Percentiles rank a stretch among this genome's conserved stretches.
phyloP scores from a whole-genome alignment of 1,284 basidiomycete species.

The Ustilago hordei region DNA sequence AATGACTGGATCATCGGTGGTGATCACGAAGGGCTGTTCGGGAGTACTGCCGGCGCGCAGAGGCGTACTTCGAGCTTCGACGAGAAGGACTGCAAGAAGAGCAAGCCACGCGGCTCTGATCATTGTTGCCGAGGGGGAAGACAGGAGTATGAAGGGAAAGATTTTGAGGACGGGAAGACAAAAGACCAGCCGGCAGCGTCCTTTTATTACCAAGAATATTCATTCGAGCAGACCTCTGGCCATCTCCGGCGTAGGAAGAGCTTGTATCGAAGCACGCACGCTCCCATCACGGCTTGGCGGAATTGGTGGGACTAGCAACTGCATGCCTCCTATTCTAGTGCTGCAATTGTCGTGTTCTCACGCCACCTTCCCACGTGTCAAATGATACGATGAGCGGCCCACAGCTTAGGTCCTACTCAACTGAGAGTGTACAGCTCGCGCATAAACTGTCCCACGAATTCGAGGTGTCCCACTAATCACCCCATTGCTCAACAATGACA shows the following conservation, averaged over 20 bases:
- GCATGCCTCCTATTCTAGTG: not conserved
- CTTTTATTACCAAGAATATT: not conserved
- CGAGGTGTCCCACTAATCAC: too few species aligned
- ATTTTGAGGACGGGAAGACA: not conserved
- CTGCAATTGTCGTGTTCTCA: not conserved
- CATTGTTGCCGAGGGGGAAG: slow-evolving; percentile 1
- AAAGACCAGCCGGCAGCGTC: not conserved
- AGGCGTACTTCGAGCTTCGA: slow-evolving; percentile 9
- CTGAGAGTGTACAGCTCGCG: too few species aligned
- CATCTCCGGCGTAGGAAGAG: not conserved
- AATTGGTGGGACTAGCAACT: not conserved
- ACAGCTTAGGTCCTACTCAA: not conserved
- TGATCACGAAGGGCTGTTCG: slow-evolving; percentile 21
- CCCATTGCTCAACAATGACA: too few species aligned
- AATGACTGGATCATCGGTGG: not conserved
- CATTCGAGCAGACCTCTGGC: not conserved
- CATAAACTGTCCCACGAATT: too few species aligned
- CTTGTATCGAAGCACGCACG: not conserved
- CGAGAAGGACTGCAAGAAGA: slow-evolving; percentile 11
- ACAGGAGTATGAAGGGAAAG: not conserved
- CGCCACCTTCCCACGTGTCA: not conserved
- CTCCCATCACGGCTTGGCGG: not conserved
- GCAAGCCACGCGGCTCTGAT: slow-evolving; percentile 1
- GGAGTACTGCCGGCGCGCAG: slow-evolving; percentile 10
- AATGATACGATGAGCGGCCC: not conserved